These are phyloP conservation scores for Rhizopus microsporus DNA, from an alignment of 371 early-diverging fungal species.

Conservation along the genomic window DNA sequence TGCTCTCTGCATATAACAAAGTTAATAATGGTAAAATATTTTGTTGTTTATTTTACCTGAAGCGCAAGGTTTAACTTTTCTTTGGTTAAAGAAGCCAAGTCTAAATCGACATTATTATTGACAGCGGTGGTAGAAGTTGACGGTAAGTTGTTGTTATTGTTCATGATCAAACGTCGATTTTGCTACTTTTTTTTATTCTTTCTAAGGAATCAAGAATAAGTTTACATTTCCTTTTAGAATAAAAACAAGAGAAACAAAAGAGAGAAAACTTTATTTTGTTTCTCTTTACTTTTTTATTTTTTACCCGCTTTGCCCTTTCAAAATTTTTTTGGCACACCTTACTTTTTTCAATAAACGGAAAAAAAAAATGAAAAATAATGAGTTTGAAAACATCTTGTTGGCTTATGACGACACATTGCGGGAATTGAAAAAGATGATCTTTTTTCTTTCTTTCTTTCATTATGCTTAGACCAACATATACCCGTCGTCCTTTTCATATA, in stretches of 20 bases:
- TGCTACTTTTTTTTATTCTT: not conserved
- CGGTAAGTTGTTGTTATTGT: slow-evolving; percentile 4
- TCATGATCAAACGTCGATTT: slow-evolving; percentile 1
- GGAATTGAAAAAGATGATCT: no score
- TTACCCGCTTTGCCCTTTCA: slow-evolving; percentile 6
- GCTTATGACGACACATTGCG: no score
- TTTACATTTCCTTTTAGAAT: not conserved
- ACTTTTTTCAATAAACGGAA: slow-evolving; percentile 5
- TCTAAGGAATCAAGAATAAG: not conserved
- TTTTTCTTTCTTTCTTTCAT: slow-evolving; percentile 4
- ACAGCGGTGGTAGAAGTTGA: slow-evolving; percentile 5
- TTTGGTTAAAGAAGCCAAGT: slow-evolving; percentile 31
- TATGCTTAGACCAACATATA: slow-evolving; percentile 37
- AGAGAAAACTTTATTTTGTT: not conserved
- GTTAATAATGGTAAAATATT: not conserved
- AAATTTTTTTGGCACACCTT: slow-evolving; percentile 4
- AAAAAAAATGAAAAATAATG: slow-evolving; percentile 2
- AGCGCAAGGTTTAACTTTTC: slow-evolving; percentile 38
- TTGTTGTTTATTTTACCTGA: slow-evolving; percentile 24
- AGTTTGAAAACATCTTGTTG: not conserved
- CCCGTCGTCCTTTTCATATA: slow-evolving; percentile 33
- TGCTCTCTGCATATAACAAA: slow-evolving; percentile 21
- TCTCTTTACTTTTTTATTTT: not conserved
- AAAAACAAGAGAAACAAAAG: not conserved
- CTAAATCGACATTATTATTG: slow-evolving; percentile 22